These are phyloP conservation scores for Nadsonia fulvescens DNA, from an alignment of 805 yeast species.

Conservation along the genomic window DNA sequence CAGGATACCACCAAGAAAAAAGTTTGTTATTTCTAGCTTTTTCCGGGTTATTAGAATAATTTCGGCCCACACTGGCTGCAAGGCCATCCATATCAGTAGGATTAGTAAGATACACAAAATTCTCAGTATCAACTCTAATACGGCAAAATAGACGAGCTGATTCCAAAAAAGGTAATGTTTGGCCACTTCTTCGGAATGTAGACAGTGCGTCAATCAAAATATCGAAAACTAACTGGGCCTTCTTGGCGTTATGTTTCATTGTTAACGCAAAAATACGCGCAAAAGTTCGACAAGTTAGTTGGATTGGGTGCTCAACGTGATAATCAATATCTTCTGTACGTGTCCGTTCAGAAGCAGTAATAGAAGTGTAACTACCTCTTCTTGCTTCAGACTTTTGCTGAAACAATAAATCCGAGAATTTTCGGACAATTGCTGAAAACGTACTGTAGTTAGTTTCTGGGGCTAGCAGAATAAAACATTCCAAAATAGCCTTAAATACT, in stretches of 20 bases:
- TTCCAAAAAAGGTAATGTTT: constrained; percentile 17
- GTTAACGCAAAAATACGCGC: constrained; percentile 16
- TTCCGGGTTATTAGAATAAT: constrained; percentile 17
- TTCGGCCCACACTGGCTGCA: constrained; percentile 39
- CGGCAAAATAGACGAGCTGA: constrained; percentile 35
- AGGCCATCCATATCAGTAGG: constrained; percentile 51
- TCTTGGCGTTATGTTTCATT: constrained; percentile 13
- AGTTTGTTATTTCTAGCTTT: too few relatives aligned
- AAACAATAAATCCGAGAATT: too few relatives aligned
- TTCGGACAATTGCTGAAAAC: too few relatives aligned
- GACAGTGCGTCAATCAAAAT: constrained; percentile 10
- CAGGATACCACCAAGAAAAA: constrained; percentile 53
- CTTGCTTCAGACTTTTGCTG: too few relatives aligned
- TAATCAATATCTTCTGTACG: too few relatives aligned
- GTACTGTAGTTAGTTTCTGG: too few relatives aligned
- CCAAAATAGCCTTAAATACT: constrained; percentile 18
- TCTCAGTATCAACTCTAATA: constrained; percentile 30
- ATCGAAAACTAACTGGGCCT: constrained; percentile 15
- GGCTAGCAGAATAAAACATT: constrained; percentile 14
- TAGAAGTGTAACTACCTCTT: too few relatives aligned
- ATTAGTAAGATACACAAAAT: constrained; percentile 28
- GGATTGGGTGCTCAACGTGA: constrained; percentile 2
- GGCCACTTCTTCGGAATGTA: constrained; percentile 4
- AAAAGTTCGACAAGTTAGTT: constrained; percentile 12
- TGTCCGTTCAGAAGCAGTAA: too few relatives aligned